phyloP scores from a whole-genome alignment of 176 grass and related monocot genomes.

The Ampelocalamus luodianensis region DNA sequence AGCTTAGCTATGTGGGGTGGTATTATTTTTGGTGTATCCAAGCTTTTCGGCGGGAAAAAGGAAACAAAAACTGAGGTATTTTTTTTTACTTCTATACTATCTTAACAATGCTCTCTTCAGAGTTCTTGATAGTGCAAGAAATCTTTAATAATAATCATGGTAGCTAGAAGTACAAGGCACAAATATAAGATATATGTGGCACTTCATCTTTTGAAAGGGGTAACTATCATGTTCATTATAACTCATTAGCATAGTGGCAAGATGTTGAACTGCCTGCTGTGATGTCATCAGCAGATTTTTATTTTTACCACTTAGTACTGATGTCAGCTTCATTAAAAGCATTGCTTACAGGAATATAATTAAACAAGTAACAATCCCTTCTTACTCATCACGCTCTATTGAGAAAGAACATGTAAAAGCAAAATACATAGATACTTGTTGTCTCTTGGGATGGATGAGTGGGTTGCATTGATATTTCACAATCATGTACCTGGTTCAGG shows the following conservation, averaged over 20 bases:
- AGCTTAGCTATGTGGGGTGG: conserved; percentile 67
- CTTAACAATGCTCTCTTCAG: not conserved
- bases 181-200: not conserved
- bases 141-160: not conserved
- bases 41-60: conserved; percentile 56
- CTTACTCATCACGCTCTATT: not conserved
- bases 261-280: not conserved
- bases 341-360: not conserved
- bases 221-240: not conserved
- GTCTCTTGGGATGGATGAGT: not conserved
- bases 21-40: conserved; percentile 56
- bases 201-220: not conserved
- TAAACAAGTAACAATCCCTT: conserved; percentile 8
- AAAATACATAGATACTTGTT: not conserved
- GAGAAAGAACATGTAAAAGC: not conserved
- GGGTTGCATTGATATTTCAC: not conserved
- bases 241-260: not conserved
- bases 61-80: conserved; percentile 61
- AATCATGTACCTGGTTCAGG: not conserved
- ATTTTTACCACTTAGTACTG: not conserved
- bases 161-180: not conserved
- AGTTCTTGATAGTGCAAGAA: not conserved
- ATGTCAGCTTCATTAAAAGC: not conserved
- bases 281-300: conserved; percentile 8
- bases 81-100: conserved; percentile 11